Evolutionary conservation across 352 stramenopile species (phyloP), one percentile per base, ranked within the genome.

Genomic region (Globisporangium cylindrosporum): DNA sequence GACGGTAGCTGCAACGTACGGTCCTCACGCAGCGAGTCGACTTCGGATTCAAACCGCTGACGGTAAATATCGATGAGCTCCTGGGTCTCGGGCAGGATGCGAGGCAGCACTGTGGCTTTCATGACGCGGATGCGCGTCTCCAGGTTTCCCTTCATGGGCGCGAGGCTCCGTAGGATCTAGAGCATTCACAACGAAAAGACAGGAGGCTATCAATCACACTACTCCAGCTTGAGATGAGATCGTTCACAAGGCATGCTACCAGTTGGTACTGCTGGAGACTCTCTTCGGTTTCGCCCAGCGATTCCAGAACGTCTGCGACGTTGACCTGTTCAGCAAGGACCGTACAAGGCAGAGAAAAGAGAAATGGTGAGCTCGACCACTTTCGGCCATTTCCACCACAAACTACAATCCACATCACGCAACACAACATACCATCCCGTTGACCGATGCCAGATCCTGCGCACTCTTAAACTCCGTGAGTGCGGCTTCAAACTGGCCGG

Each of bases 101-200:
- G 78, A 46, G 84, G 86, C 20, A 92, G 57, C 15, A 92, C 83
- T 0, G 81, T 91, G 6, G 81, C 78, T 65, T 76, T 80, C 82
- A 90, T 88, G 10, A 92, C 68, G 67, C 76, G 81, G 14, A 82
- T 74, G 48, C 77, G 73, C 24, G 79, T 82, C 22, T 66, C 68
- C 54, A 68, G 77, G 10, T 73, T 53, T 25, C 69, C 67, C 22
- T 69, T 32, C 27, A 80, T 68, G 5, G 58, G 22, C 3, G 71
- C 66, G 32, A 77, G 48, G 20, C 62, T 69, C 15, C 20, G 48
- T 4, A 84, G 56, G 60, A 86, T 70, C 77, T 85, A 49, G 8
- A 56, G 8, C n/a, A 60, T 60, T 24, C 10, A n/a, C 29, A 36
- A 7, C 7, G 41, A 9, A 10, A 32, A 14, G 12, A 29, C 49